These are phyloP conservation scores for Salvia rosmarinus DNA, from an alignment of 257 asterid genomes.

Conservation along the genomic window DNA sequence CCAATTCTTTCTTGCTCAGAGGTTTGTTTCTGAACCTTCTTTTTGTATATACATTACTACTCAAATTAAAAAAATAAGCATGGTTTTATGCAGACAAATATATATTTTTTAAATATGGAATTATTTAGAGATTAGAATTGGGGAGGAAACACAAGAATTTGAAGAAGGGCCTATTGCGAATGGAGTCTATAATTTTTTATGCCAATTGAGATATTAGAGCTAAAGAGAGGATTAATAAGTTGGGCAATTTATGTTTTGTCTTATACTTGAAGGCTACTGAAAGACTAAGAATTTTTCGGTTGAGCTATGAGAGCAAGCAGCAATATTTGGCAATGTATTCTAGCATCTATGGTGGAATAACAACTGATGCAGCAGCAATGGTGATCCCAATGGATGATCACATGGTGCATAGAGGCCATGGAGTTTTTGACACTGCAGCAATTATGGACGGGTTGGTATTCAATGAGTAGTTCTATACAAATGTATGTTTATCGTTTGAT, in stretches of 20 bases:
- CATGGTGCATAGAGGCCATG: constrained; percentile 97
- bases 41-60: background rate
- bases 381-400: constrained; percentile 95
- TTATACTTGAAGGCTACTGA: constrained; percentile 60
- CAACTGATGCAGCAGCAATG: constrained; percentile 87
- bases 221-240: constrained; percentile 11
- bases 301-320: constrained; percentile 59
- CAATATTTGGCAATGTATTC: constrained; percentile 87
- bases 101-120: background rate
- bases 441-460: constrained; percentile 74
- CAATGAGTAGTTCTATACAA: background rate
- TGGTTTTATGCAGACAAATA: background rate
- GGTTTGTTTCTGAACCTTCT: constrained; percentile 50
- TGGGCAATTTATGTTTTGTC: no score
- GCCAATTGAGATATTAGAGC: background rate
- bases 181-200: background rate
- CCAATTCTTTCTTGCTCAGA: constrained; percentile 74
- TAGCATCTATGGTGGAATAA: constrained; percentile 82
- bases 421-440: constrained; percentile 92
- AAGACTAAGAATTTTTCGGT: constrained; percentile 54
- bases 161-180: background rate
- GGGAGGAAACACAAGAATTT: background rate
- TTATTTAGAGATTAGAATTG: background rate
- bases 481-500: background rate
- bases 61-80: background rate